Evolutionary conservation across 441 rosid genomes (phyloP), one percentile per base, ranked within the genome.

Genomic region (Populus hybrid): DNA sequence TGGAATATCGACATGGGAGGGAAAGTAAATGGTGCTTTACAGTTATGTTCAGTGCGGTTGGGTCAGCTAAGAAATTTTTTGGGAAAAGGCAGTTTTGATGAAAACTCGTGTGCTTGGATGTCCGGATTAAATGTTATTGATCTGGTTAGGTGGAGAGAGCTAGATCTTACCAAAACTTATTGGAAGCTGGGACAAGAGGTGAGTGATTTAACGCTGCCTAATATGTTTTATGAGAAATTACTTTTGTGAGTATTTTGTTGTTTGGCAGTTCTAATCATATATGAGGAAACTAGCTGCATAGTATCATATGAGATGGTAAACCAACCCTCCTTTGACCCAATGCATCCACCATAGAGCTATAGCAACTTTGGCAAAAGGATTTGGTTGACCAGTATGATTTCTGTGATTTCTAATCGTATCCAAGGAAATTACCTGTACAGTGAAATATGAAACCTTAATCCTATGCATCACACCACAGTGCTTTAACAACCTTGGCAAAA

Each of bases 41-140:
- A 89, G 81, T 80, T 87, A 21, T 96, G 98, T 78, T 84, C 94
- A 32, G 89, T 94, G 78, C 91, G 85, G 72, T 79, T 93, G 78
- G 92, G 93, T 79, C 93, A 86, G 85, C 89, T 93, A 73, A 80
- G 69, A 78, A 86, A 82, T 76, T 87, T 82, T 79, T 74, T 92
- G 81, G 87, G 87, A 57, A 83, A 82, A 77, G 82, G 82, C 72
- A 84, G 40, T 74, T 85, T 86, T 57, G 80, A 89, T 73, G 75
- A 81, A 76, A 85, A 80, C 63, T 88, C 90, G 3, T 94, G 97
- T 84, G 85, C 88, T 75, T 96, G 97, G 99, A 92, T 96, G 99
- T 89, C 99, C 78, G 99, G 99, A 79, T 87, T 96, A 80, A 96
- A 93, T 79, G 81, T 94, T 32, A 80, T 96, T 82, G 97, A 96